Base-by-base conservation (phyloP, 2,329 filamentous ascomycete genomes). In the Diatrype stigma region DNA sequence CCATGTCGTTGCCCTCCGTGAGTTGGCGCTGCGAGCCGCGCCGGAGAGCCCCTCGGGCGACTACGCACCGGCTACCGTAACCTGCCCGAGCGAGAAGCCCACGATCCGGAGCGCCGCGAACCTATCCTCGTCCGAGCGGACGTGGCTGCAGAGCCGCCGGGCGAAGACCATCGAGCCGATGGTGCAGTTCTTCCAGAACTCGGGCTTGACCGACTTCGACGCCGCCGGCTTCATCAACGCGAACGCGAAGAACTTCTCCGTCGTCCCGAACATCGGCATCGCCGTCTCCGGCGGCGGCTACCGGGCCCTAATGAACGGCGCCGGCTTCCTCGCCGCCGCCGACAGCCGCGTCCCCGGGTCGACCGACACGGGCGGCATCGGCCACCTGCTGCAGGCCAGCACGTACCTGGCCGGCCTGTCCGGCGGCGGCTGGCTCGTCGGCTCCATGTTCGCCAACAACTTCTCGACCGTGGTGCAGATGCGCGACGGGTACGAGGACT, bases 371-470 rank as follows among this genome's bases (percentile, higher is more conserved):
- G 84, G 85, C 1, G 82, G 86, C 32, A 70, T 90, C 8, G 87
- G 85, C 56, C 83, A 86, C 35, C 69, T 92, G 40, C 70, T 86
- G 56, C 89, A 90, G 67, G 75, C 82, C 0, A 68, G 84, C 1
- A 92, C 87, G 0, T 93, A 93, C 62, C 68, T 92, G 1, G 75
- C 86, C 23, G 89, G 86, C 1, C 71, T 92, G 1, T 90, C 86
- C 19, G 89, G 89, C 4, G 89, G 89, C 40, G 80, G 82, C 46
- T 92, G 89, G 89, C 73, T 91, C 19, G 78, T 92, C 3, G 87
- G 87, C 2, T 88, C 84, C 30, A 74, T 92, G 1, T 90, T 81
- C 56, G 73, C 83, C 47, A 91, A 92, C 70, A 92, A 92, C 67
- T 91, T 89, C 64, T 86, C 85, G 0, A 81, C 81, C 0, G 78